Evolutionary conservation across 192 early-diverging fungal genomes (phyloP).

Genomic region (Entomortierella beljakovae): DNA sequence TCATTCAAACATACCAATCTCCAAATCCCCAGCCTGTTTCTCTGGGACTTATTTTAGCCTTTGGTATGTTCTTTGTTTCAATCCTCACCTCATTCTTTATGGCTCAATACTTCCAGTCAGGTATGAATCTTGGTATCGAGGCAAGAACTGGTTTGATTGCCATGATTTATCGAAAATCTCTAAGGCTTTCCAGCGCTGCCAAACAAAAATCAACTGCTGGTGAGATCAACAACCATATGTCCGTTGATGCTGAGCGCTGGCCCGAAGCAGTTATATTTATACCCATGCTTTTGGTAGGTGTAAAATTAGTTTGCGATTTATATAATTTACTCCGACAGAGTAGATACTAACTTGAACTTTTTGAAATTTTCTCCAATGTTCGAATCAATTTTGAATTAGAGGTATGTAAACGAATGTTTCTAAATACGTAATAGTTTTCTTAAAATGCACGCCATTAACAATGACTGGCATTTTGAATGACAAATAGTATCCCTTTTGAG

Average conservation of each 20-base stretch:
- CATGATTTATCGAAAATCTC: conserved; percentile 56
- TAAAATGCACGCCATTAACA: no score
- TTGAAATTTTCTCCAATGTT: no score
- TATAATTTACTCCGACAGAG: neutral
- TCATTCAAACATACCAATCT: conserved; percentile 35
- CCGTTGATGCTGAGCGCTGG: conserved; percentile 54
- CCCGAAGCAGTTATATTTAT: conserved; percentile 33
- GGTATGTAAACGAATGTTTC: no score
- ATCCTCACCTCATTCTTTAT: conserved; percentile 37
- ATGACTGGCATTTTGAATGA: neutral
- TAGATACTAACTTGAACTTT: no score
- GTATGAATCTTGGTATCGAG: conserved; percentile 45
- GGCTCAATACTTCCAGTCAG: conserved; percentile 31
- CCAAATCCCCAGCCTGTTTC: conserved; percentile 22
- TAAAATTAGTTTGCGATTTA: neutral
- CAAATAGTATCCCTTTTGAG: conserved; percentile 26
- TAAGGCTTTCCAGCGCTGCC: conserved; percentile 50
- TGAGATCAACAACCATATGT: conserved; percentile 59
- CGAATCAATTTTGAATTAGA: no score
- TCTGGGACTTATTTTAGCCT: conserved; percentile 40
- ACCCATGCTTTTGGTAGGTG: conserved; percentile 36
- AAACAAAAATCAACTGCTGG: conserved; percentile 53
- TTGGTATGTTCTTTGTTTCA: conserved; percentile 55
- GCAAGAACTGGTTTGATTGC: conserved; percentile 51
- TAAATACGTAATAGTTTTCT: no score